Conservation (phyloP, 768 basidiomycete species). For the Kwoniella dendrophila region DNA sequence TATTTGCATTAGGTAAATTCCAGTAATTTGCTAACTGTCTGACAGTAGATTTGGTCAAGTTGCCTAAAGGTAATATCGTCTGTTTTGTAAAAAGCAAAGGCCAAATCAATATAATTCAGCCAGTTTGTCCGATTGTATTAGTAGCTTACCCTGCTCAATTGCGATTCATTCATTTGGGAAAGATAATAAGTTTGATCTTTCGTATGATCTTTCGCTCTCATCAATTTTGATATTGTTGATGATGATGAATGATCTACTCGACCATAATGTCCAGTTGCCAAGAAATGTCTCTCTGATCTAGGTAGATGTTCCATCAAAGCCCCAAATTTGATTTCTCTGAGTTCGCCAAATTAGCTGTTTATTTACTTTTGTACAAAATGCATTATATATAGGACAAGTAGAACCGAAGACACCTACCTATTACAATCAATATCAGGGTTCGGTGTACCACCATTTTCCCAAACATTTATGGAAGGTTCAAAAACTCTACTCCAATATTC, state of each 20-base stretch:
- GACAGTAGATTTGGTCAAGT: conserved; percentile 70
- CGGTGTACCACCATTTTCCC: conserved; percentile 79
- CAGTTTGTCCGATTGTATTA: not conserved
- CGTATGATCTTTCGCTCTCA: conserved; percentile 61
- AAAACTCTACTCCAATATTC: conserved; percentile 93
- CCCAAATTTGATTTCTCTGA: conserved; percentile 88
- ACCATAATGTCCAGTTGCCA: conserved; percentile 93
- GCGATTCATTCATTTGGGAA: conserved; percentile 70
- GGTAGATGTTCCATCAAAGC: conserved; percentile 69
- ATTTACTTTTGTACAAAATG: too few relatives aligned
- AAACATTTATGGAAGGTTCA: conserved; percentile 74
- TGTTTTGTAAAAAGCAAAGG: conserved; percentile 19
- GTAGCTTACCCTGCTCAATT: conserved; percentile 62
- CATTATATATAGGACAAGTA: too few relatives aligned
- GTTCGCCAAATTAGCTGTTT: not conserved
- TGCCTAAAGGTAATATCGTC: conserved; percentile 75
- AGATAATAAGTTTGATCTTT: conserved; percentile 96
- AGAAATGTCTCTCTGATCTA: conserved; percentile 61
- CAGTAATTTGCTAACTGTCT: conserved; percentile 68
- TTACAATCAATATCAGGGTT: conserved; percentile 96
- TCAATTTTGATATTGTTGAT: conserved; percentile 56
- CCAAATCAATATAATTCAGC: not conserved
- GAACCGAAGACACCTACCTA: conserved; percentile 46
- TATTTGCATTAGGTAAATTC: conserved; percentile 69
- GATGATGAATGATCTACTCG: conserved; percentile 62